phyloP scores from a whole-genome alignment of 768 basidiomycete species.

The Naganishia onofrii region DNA sequence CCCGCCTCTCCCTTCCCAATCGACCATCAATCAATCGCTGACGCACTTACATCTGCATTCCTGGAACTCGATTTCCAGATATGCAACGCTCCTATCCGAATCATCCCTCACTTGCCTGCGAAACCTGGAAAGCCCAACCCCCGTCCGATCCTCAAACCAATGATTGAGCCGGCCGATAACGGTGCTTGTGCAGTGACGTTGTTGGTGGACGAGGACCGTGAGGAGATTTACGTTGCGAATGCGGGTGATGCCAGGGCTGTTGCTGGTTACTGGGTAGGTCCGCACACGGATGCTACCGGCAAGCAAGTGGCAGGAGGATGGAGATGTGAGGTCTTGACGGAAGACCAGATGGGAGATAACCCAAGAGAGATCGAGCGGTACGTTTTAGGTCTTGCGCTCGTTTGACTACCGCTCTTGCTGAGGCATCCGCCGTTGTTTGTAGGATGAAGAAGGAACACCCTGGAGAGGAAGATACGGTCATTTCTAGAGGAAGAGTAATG shows the following conservation, averaged over 20 bases:
- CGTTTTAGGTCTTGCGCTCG: conserved; percentile 30
- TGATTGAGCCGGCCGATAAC: conserved; percentile 79
- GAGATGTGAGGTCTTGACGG: conserved; percentile 88
- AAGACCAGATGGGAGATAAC: conserved; percentile 94
- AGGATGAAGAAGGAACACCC: conserved; percentile 49
- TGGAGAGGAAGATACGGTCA: conserved; percentile 44
- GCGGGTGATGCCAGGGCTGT: conserved; percentile 94
- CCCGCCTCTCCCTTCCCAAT: conserved; percentile 28
- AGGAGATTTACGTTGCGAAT: conserved; percentile 81
- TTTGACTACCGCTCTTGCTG: neutral
- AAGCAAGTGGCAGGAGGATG: conserved; percentile 61
- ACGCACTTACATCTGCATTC: conserved; percentile 71
- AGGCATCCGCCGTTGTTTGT: neutral
- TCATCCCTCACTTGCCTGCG: conserved; percentile 54
- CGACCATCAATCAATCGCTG: conserved; percentile 11
- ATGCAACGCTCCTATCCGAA: conserved; percentile 69
- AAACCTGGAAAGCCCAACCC: conserved; percentile 24
- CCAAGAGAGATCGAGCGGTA: conserved; percentile 78
- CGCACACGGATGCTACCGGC: conserved; percentile 55
- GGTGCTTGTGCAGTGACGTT: conserved; percentile 91
- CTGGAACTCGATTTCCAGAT: conserved; percentile 80
- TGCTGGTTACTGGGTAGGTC: conserved; percentile 82
- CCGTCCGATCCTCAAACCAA: conserved; percentile 56
- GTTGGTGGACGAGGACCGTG: conserved; percentile 76
- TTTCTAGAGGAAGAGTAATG: conserved; percentile 45